Base-by-base conservation (phyloP, 768 basidiomycete genomes). In the Hericium coralloides region DNA sequence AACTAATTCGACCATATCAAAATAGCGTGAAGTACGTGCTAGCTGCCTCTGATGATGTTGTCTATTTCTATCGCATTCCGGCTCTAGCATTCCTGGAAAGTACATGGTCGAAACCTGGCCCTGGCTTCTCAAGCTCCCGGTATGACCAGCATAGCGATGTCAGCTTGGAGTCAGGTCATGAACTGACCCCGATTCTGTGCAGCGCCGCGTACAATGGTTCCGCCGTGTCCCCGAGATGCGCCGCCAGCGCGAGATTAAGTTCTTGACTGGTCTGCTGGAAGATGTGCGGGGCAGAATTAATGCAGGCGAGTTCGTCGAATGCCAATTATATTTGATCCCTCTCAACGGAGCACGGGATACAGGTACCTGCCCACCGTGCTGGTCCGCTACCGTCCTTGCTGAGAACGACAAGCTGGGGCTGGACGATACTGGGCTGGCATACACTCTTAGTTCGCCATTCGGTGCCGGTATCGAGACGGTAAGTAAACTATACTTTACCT, bases 61-160 rank as follows among this genome's bases (percentile, higher is more conserved):
- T 6, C 31, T 12, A n/a, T n/a, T n/a, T n/a, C 47, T 25, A 49
- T 22, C 15, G 2, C 23, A 12, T n/a, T 48, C 12, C 20, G 3
- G 5, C 26, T 1, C 64, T 74, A 78, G 77, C 50, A 76, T 78
- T 56, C 77, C 76, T 2, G 76, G 77, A 25, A 79, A 77, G 62
- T 77, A 76, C 52, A 58, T 79, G 1, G 77, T 79, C 8, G 77
- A 79, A 62, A 73, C 74, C 2, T 72, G 74, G 71, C 76, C 77
- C 0, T 76, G 76, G 71, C 69, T 79, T 1, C 64, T 77, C 2
- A 74, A 73, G 53, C 69, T 79, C 20, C 77, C 77, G 12, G 74
- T 74, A 64, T 43, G 70, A 45, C 14, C 14, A 10, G 14, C 31
- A 62, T n/a, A 7, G 73, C 37, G 74, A 77, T 47, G 77, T 76